Conservation (phyloP, 257 asterid genomes). For the Lantana camara region DNA sequence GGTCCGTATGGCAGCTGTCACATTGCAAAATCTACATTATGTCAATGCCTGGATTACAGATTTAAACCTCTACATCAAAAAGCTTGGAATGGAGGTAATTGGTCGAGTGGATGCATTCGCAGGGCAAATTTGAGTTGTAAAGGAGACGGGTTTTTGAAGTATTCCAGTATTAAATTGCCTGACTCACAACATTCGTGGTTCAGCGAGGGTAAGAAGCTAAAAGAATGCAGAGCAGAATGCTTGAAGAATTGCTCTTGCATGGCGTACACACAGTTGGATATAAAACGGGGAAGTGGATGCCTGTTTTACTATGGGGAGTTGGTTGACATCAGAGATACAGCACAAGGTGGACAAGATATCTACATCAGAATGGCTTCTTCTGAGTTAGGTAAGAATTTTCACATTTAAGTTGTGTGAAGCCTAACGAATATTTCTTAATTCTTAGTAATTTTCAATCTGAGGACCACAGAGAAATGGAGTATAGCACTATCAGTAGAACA, state of each 20-base stretch:
- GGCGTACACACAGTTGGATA: constrained; percentile 16
- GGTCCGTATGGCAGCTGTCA: neutral
- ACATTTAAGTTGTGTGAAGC: too few species aligned
- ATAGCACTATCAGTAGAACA: too few species aligned
- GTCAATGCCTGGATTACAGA: neutral
- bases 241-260: neutral
- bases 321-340: neutral
- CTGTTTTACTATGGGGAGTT: constrained; percentile 4
- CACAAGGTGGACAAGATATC: neutral
- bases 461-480: too few species aligned
- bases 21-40: neutral
- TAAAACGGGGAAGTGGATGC: constrained; percentile 16
- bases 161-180: constrained; percentile 12
- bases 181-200: neutral
- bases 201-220: neutral
- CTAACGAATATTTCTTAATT: too few species aligned
- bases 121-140: neutral
- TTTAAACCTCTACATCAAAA: neutral
- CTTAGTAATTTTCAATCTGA: too few species aligned
- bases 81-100: neutral
- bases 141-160: constrained; percentile 9
- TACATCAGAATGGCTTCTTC: constrained; percentile 22
- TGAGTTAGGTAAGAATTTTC: neutral
- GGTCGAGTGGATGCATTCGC: neutral
- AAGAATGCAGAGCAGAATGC: neutral